phyloP scores from a whole-genome alignment of 768 basidiomycete genomes.

The Rhizopogon sp. region DNA sequence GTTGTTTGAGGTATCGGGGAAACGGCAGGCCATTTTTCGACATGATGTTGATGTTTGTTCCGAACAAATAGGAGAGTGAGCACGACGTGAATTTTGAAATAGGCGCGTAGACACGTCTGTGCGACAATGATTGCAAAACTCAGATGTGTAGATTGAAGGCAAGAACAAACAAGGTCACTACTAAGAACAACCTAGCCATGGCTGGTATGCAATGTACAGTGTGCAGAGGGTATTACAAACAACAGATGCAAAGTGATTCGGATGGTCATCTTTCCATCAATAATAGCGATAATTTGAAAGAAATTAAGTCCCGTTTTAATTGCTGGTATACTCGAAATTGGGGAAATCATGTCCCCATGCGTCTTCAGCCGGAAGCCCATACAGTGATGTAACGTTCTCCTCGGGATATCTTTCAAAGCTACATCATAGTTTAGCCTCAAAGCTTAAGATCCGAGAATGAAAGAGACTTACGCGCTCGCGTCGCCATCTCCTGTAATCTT shows the following conservation, averaged over 20 bases:
- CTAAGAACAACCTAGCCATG: background rate
- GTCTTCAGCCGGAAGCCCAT: slow-evolving; percentile 56
- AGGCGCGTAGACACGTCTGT: background rate
- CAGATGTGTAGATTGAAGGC: slow-evolving; percentile 2
- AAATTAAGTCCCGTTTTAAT: slow-evolving; percentile 5
- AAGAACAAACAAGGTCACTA: slow-evolving; percentile 8
- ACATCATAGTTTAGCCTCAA: background rate
- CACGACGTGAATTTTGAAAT: background rate
- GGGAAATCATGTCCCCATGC: slow-evolving; percentile 67
- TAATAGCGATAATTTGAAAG: slow-evolving; percentile 8
- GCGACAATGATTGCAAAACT: background rate
- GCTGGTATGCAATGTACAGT: slow-evolving; percentile 2
- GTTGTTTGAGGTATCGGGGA: slow-evolving; percentile 18
- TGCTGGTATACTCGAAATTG: slow-evolving; percentile 66
- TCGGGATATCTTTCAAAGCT: slow-evolving; percentile 81
- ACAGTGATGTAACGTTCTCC: slow-evolving; percentile 55
- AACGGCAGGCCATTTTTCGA: slow-evolving; percentile 28
- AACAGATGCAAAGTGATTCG: slow-evolving; percentile 7
- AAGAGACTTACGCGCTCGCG: slow-evolving; percentile 74
- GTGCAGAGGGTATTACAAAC: slow-evolving; percentile 7
- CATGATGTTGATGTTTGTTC: slow-evolving; percentile 29
- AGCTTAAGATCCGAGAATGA: slow-evolving; percentile 8
- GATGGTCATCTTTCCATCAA: background rate
- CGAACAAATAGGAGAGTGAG: slow-evolving; percentile 23
- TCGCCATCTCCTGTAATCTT: slow-evolving; percentile 91